Percentiles rank a stretch among this genome's conserved stretches.
Conservation (phyloP, 1,284 basidiomycete species). For the Cryptococcus neoformans region DNA sequence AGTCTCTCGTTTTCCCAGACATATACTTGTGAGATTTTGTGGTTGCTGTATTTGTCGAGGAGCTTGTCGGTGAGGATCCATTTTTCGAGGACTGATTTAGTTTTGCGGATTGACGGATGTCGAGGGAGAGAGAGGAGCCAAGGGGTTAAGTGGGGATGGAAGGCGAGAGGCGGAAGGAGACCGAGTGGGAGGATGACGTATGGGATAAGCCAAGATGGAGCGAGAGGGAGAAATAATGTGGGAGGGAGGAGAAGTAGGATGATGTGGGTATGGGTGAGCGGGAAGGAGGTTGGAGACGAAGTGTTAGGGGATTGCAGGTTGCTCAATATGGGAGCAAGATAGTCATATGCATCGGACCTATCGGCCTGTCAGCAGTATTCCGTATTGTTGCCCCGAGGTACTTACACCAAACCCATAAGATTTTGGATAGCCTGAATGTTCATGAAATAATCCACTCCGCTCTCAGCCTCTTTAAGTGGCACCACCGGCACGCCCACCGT, state of each 20-base stretch:
- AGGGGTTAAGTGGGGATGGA: constrained; percentile 44
- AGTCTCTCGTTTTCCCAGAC: constrained; percentile 49
- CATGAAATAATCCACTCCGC: constrained; percentile 48
- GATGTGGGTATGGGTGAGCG: constrained; percentile 40
- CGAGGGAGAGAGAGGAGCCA: constrained; percentile 22
- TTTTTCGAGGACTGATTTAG: constrained; percentile 27
- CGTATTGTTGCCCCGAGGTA: not conserved
- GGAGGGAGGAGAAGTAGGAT: constrained; percentile 42
- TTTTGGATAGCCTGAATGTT: constrained; percentile 52
- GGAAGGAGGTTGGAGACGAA: constrained; percentile 36
- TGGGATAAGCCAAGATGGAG: constrained; percentile 33
- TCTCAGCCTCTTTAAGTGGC: constrained; percentile 43
- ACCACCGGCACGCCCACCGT: constrained; percentile 28
- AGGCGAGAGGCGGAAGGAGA: constrained; percentile 33
- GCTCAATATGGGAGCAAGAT: constrained; percentile 29
- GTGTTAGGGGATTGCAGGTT: constrained; percentile 16
- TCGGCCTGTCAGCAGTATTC: not conserved
- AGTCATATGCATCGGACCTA: constrained; percentile 43
- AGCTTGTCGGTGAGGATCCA: constrained; percentile 39
- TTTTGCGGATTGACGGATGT: constrained; percentile 14
- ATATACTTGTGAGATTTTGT: constrained; percentile 33
- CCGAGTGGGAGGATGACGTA: constrained; percentile 45
- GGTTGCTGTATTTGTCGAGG: constrained; percentile 31
- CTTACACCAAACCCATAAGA: constrained; percentile 48
- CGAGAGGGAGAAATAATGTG: constrained; percentile 41